Percentiles rank a stretch among this genome's conserved stretches.
Conservation (phyloP, 306 rosid species). For the Phaseolus lunatus region DNA sequence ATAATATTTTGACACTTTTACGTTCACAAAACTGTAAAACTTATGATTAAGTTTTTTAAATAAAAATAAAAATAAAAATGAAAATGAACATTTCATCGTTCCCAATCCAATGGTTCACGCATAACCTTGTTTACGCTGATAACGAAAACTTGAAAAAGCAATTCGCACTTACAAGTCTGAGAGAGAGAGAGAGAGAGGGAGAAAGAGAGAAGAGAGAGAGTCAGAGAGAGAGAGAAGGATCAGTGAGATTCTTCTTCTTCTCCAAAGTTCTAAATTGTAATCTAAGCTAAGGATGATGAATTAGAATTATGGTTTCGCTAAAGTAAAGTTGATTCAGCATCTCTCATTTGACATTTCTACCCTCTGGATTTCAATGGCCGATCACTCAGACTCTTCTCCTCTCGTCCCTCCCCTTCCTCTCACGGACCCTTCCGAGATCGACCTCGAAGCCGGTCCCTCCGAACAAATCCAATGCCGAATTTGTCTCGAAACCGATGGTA, state of each 20-base stretch:
- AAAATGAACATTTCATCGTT: background rate
- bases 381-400: slow-evolving; percentile 77
- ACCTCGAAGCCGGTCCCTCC: slow-evolving; percentile 96
- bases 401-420: slow-evolving; percentile 74
- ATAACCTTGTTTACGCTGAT: background rate
- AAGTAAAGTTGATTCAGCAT: background rate
- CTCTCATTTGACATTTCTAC: slow-evolving; percentile 23
- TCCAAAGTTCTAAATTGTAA: background rate
- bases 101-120: background rate
- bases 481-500: slow-evolving; percentile 98
- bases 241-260: slow-evolving; percentile 36
- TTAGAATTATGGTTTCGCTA: slow-evolving; percentile 33
- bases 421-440: slow-evolving; percentile 74
- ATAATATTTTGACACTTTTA: too few relatives aligned
- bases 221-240: slow-evolving; percentile 31
- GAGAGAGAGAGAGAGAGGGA: slow-evolving; percentile 17
- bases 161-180: slow-evolving; percentile 18
- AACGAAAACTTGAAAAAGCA: slow-evolving; percentile 28
- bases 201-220: too few relatives aligned
- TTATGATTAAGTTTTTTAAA: too few relatives aligned
- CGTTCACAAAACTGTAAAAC: too few relatives aligned
- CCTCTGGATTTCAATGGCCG: slow-evolving; percentile 65
- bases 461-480: slow-evolving; percentile 98
- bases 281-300: slow-evolving; percentile 6
- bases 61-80: background rate